These are phyloP conservation scores for Pseudocohnilembus persalinus DNA, from an alignment of 169 alveolate genomes.

Conservation along the genomic window DNA sequence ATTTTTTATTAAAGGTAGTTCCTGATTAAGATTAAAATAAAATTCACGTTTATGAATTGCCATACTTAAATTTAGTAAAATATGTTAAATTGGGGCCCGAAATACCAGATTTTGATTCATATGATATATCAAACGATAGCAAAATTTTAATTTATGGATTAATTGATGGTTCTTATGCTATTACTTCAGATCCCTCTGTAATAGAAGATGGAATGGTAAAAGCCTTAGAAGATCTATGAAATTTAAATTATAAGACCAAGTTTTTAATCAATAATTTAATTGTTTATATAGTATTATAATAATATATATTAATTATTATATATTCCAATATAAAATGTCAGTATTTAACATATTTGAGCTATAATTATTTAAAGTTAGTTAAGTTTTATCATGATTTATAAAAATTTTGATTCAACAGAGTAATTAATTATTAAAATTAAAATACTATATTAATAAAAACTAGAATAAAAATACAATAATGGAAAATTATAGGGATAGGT, in stretches of 20 bases:
- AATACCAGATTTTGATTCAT: not conserved
- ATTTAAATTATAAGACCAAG: not conserved
- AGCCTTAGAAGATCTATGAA: constrained; percentile 18
- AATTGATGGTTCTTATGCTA: not conserved
- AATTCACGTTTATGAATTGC: not conserved
- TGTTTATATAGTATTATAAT: not conserved
- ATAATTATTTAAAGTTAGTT: too few relatives aligned
- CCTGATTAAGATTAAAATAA: not conserved
- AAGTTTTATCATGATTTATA: too few relatives aligned
- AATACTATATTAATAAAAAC: too few relatives aligned
- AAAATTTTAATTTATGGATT: not conserved
- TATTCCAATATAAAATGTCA: not conserved
- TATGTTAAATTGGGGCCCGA: not conserved
- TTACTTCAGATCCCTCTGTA: not conserved
- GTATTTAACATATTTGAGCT: too few relatives aligned
- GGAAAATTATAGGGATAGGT: too few relatives aligned
- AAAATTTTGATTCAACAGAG: too few relatives aligned
- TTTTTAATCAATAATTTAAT: constrained; percentile 5
- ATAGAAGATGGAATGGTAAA: not conserved
- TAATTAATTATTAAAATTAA: too few relatives aligned
- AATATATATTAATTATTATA: not conserved
- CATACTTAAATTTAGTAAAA: not conserved
- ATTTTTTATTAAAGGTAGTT: not conserved
- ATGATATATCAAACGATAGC: not conserved
- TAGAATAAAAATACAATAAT: too few relatives aligned